Percentiles rank a stretch among this genome's conserved stretches.
These are phyloP conservation scores for Priceomyces haplophilus DNA, from an alignment of 805 yeast species.

Conservation along the genomic window DNA sequence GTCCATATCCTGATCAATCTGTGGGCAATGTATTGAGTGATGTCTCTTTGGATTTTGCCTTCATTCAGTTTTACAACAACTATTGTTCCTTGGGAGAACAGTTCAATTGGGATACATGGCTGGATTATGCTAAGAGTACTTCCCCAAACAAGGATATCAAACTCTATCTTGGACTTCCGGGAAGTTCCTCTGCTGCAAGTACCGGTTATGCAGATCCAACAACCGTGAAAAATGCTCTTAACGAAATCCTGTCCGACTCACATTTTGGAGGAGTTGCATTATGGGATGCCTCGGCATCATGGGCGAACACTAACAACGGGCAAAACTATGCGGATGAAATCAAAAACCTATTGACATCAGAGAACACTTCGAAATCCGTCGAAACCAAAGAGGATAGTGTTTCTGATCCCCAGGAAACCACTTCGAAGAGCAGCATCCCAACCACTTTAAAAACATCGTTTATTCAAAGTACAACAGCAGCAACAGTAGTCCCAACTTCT, in stretches of 20 bases:
- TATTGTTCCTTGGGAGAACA: constrained; percentile 52
- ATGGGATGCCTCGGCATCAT: constrained; percentile 37
- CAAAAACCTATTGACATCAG: constrained; percentile 23
- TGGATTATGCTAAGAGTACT: constrained; percentile 48
- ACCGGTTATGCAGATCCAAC: constrained; percentile 27
- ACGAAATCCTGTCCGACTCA: constrained; percentile 16
- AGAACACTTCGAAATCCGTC: neutral
- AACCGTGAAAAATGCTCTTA: constrained; percentile 15
- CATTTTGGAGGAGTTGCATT: constrained; percentile 37
- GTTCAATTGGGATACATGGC: constrained; percentile 75
- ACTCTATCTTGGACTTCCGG: constrained; percentile 71
- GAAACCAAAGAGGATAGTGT: neutral
- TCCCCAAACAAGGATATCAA: constrained; percentile 66
- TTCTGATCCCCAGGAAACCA: no score
- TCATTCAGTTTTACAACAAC: constrained; percentile 88
- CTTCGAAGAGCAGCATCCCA: neutral
- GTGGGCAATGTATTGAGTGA: constrained; percentile 31
- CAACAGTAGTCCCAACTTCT: no score
- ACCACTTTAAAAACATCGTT: neutral
- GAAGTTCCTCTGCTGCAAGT: constrained; percentile 45
- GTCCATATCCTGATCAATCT: constrained; percentile 74
- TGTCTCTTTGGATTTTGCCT: constrained; percentile 73
- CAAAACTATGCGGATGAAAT: constrained; percentile 30
- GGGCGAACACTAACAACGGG: constrained; percentile 16
- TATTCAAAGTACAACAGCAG: neutral